phyloP scores from a whole-genome alignment of 352 stramenopile genomes.

The Peronospora belbahrii region DNA sequence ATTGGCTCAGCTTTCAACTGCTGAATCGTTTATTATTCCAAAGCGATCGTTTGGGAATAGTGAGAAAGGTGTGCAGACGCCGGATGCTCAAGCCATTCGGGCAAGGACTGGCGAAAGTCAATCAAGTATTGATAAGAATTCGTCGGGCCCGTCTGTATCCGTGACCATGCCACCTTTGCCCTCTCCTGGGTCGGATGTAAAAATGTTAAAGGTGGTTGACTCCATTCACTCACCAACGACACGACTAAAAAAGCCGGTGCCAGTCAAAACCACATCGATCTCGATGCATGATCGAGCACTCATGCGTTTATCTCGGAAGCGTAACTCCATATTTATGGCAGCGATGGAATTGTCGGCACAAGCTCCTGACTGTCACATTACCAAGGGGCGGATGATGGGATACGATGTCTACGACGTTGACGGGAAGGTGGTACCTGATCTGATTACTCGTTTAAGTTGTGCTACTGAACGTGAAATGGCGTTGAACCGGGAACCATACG shows the following conservation, averaged over 20 bases:
- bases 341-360: slow-evolving; percentile 13
- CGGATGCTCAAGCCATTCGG: neutral
- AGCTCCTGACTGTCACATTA: neutral
- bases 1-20: neutral
- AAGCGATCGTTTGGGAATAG: slow-evolving; percentile 15
- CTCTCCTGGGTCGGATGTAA: slow-evolving; percentile 7
- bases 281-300: slow-evolving; percentile 34
- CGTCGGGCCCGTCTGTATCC: neutral
- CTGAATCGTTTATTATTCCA: slow-evolving; percentile 23
- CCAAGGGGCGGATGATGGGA: slow-evolving; percentile 11
- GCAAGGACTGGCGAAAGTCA: neutral
- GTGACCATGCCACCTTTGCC: neutral
- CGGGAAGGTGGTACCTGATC: slow-evolving; percentile 19
- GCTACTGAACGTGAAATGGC: slow-evolving; percentile 26
- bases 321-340: slow-evolving; percentile 46
- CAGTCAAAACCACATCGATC: slow-evolving; percentile 18
- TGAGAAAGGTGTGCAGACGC: neutral
- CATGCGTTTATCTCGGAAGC: slow-evolving; percentile 42
- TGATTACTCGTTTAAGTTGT: slow-evolving; percentile 26
- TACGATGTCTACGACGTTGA: slow-evolving; percentile 31
- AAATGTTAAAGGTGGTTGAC: slow-evolving; percentile 1
- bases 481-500: slow-evolving; percentile 14
- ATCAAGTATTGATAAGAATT: slow-evolving; percentile 1
- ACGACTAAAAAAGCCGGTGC: slow-evolving; percentile 44
- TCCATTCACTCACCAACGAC: slow-evolving; percentile 4